Base-by-base conservation (phyloP, 768 basidiomycete species). In the Megacollybia marginata region DNA sequence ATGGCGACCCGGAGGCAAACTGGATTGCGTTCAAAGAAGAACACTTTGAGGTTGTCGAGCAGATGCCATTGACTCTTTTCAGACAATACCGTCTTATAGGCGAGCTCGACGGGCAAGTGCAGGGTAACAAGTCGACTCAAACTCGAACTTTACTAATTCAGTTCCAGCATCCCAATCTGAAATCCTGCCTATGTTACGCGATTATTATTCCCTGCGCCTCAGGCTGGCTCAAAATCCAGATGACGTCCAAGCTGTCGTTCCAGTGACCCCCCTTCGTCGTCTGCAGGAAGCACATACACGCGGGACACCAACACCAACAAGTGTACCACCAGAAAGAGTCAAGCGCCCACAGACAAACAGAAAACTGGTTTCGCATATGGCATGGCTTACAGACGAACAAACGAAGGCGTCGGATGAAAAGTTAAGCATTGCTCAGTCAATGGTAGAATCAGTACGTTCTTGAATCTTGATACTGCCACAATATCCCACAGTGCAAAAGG, bases 11-110 rank as follows among this genome's bases (percentile, higher is more conserved):
- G n/a, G n/a, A 69, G 51, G 80, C 80, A 32, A 72, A 87, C 34
- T 88, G 86, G 85, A 82, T 86, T 43, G 69, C 79, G 35, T 77
- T 91, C 60, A 78, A 79, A 59, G 89, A 91, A 58, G 85, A 91
- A 52, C 80, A 88, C 56, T 82, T 80, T 62, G 89, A 90, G 76
- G 89, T 83, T 44, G 73, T 91, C 47, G 86, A 89, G 52, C 86
- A 90, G 60, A 65, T 92, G 8, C 90, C 90, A 1, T 66, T 89
- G 48, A 82, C 84, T 23, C 62, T 92, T 18, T 82, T 85, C 51
- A 72, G 90, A 42, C 82, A 84, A 47, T 82, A 82, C 58, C 72
- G 75, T 31, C 69, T 92, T 31, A 75, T 90, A 64, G 70, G 73
- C 7, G 88, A 92, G 61, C 68, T 90, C 33, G 90, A 92, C 55